A percentile compares a stretch with the other conserved stretches of the same genome.
These are phyloP conservation scores for Erucastrum elatum DNA, from an alignment of 345 rosid genomes.

Conservation along the genomic window DNA sequence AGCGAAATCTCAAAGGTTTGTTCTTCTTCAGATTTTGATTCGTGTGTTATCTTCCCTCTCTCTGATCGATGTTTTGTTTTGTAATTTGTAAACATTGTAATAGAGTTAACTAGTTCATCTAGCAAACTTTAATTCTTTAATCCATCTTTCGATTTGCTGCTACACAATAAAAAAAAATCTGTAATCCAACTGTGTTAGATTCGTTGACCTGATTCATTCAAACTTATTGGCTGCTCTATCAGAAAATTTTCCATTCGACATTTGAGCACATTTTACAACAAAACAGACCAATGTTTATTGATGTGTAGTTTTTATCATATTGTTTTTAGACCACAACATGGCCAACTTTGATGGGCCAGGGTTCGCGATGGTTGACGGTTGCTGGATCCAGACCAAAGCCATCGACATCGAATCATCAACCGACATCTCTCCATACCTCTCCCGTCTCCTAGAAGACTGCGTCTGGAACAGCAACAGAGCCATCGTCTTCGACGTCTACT, in stretches of 20 bases:
- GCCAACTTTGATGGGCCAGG: constrained; percentile 39
- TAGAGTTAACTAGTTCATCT: not conserved
- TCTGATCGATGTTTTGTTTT: not conserved
- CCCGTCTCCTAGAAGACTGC: constrained; percentile 30
- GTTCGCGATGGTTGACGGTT: constrained; percentile 30
- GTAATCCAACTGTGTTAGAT: not conserved
- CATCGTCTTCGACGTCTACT: constrained; percentile 35
- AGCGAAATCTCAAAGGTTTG: constrained; percentile 23
- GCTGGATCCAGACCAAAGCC: constrained; percentile 39
- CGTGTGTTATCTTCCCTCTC: constrained; percentile 2
- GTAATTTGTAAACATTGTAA: constrained; percentile 1
- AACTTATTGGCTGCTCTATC: not conserved
- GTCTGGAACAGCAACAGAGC: constrained; percentile 39
- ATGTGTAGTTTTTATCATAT: not conserved
- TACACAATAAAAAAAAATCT: not conserved
- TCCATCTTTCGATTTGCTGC: not conserved
- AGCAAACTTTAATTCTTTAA: not conserved
- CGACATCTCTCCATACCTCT: constrained; percentile 41
- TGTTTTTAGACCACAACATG: constrained; percentile 23
- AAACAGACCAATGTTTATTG: not conserved
- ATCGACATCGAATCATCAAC: constrained; percentile 34
- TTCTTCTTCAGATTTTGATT: not conserved
- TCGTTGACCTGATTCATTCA: not conserved
- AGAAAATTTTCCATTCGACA: not conserved
- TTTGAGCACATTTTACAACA: not conserved